These are phyloP conservation scores for Cytospora piceae DNA, from an alignment of 2,329 filamentous ascomycete species.

Conservation along the genomic window DNA sequence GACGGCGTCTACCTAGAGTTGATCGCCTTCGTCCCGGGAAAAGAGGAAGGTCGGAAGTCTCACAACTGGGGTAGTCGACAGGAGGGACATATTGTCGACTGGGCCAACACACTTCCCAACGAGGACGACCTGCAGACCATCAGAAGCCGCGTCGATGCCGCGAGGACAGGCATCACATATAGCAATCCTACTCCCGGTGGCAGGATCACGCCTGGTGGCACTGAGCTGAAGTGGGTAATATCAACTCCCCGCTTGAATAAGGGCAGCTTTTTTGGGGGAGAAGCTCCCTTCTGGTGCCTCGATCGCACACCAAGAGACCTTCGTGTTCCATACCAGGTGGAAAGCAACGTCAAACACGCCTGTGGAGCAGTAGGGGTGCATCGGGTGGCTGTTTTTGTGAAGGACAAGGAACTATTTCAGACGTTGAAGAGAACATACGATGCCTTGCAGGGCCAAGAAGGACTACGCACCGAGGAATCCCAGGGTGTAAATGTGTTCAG, in stretches of 20 bases:
- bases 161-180: constrained; percentile 48
- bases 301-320: constrained; percentile 61
- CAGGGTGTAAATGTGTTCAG: neutral
- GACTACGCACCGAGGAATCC: neutral
- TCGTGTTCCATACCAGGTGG: constrained; percentile 53
- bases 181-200: constrained; percentile 54
- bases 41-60: constrained; percentile 43
- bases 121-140: constrained; percentile 44
- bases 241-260: constrained; percentile 15
- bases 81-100: constrained; percentile 60
- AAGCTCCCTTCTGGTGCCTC: constrained; percentile 67
- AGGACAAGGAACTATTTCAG: constrained; percentile 31
- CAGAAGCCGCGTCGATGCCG: constrained; percentile 42
- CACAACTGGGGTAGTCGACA: constrained; percentile 63
- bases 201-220: constrained; percentile 57
- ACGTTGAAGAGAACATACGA: constrained; percentile 38
- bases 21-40: constrained; percentile 60
- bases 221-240: constrained; percentile 59
- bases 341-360: constrained; percentile 50
- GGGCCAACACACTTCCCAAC: constrained; percentile 55
- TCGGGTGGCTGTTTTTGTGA: constrained; percentile 45
- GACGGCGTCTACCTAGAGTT: constrained; percentile 71
- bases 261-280: constrained; percentile 46
- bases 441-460: constrained; percentile 31
- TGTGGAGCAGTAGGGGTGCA: constrained; percentile 56